Conservation (phyloP, 208 protist species). For the Leishmania tropica region DNA sequence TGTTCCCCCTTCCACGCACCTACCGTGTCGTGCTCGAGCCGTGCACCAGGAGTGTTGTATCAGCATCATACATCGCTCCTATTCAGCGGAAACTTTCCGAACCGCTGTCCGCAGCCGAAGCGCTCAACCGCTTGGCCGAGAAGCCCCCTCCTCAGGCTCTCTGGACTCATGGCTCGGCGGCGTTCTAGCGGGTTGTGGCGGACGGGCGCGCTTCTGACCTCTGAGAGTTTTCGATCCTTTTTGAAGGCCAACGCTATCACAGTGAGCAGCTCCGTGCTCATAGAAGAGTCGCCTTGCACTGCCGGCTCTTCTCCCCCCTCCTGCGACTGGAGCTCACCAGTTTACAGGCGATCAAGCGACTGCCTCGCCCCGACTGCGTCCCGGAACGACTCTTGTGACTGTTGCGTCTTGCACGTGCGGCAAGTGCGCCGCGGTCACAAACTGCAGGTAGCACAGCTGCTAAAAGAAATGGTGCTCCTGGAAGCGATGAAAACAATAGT, state of each 20-base stretch:
- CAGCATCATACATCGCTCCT: not conserved
- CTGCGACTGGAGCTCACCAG: not conserved
- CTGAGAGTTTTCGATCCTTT: not conserved
- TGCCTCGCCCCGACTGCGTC: not conserved
- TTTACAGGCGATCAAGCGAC: not conserved
- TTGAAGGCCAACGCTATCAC: not conserved
- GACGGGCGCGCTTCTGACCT: not conserved
- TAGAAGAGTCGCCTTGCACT: not conserved
- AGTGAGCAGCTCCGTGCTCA: not conserved
- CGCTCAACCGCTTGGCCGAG: not conserved
- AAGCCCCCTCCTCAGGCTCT: not conserved
- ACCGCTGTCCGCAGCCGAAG: not conserved
- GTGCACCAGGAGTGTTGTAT: not conserved
- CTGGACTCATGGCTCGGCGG: not conserved
- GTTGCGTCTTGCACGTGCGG: not conserved
- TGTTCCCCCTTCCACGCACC: not conserved
- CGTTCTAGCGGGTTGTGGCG: not conserved
- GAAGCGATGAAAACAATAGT: not conserved
- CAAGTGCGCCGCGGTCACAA: not conserved
- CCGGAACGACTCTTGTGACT: not conserved
- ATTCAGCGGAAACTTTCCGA: not conserved
- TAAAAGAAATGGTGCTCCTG: not conserved
- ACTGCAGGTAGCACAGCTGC: not conserved
- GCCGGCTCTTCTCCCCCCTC: not conserved
- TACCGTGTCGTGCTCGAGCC: not conserved